Base-by-base conservation (phyloP, 352 stramenopile genomes). In the Phytopythium sindhum region DNA sequence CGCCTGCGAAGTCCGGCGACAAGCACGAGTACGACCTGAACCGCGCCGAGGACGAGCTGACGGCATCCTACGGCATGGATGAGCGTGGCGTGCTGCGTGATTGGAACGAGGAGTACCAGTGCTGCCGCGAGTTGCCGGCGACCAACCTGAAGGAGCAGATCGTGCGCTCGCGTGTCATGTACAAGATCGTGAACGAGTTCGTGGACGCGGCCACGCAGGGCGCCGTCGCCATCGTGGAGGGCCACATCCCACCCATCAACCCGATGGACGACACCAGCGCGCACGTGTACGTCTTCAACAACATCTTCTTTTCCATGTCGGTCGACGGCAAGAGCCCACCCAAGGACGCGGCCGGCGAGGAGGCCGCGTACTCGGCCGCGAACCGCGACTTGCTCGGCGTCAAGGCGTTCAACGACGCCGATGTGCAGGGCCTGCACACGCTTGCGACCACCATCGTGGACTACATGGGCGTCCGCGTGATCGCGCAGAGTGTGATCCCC, bases 31-130 rank as follows among this genome's bases (percentile, higher is more conserved):
- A 90, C 65, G 90, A 97, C 70, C 58, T 81, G 28, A 87, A 90
- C 58, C 89, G 91, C 29, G 89, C 91, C 2, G 93, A 98, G 60
- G 90, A 98, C 60, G 91, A 98, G 50, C 72, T 98, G 45, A 91
- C 78, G 35, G 78, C 82, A 39, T 89, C 81, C 4, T 97, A 93
- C 60, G 96, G 96, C 44, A 90, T 98, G 74, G 95, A 98, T 44
- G 88, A 97, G 61, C 87, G 79, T 62, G 96, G 96, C 33, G 86
- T 95, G 17, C 62, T 96, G 44, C 89, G 96, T 48, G 96, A 99
- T 77, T 99, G 96, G 96, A 99, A 99, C 67, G 96, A 99, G 59
- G 96, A 99, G 70, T 95, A 98, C 57, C 96, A 99, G 70, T 93
- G 87, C 75, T 95, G 87, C 47, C 83, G 86, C 24, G 86, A 96